A percentile compares a stretch with the other conserved stretches of the same genome.
These are phyloP conservation scores for Fusarium nurragi DNA, from an alignment of 2,329 filamentous ascomycete genomes.

Conservation along the genomic window DNA sequence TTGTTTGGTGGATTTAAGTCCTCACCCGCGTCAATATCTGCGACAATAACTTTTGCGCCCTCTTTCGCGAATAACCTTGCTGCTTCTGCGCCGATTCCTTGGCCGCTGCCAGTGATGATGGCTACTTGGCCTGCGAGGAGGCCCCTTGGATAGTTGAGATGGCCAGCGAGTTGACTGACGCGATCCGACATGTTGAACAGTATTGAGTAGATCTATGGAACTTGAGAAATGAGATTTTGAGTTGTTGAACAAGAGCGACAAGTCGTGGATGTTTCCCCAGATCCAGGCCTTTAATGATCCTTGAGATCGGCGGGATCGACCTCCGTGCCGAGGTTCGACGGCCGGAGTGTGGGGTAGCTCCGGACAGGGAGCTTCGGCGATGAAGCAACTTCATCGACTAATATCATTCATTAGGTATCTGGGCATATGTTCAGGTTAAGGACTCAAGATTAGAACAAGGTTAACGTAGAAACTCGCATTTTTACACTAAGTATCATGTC, in stretches of 20 bases:
- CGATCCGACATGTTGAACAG: conserved; percentile 61
- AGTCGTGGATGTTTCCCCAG: conserved; percentile 1
- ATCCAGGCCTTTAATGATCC: conserved; percentile 7
- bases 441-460: background rate
- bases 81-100: conserved; percentile 88
- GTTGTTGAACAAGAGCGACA: background rate
- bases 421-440: background rate
- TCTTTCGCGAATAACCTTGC: conserved; percentile 87
- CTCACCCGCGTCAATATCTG: conserved; percentile 80
- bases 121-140: conserved; percentile 82
- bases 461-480: background rate
- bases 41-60: conserved; percentile 83
- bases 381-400: background rate
- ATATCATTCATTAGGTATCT: background rate
- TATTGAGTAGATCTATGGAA: background rate
- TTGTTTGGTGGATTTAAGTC: background rate
- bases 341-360: conserved; percentile 42
- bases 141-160: conserved; percentile 84
- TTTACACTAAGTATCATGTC: no score
- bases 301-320: conserved; percentile 19
- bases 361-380: background rate
- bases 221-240: background rate
- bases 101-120: conserved; percentile 87
- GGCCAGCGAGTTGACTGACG: conserved; percentile 75
- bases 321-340: conserved; percentile 44